Percentiles rank a stretch among this genome's conserved stretches.
Evolutionary conservation across 805 yeast species (phyloP).

Genomic region (Pachysolen tannophilus): DNA sequence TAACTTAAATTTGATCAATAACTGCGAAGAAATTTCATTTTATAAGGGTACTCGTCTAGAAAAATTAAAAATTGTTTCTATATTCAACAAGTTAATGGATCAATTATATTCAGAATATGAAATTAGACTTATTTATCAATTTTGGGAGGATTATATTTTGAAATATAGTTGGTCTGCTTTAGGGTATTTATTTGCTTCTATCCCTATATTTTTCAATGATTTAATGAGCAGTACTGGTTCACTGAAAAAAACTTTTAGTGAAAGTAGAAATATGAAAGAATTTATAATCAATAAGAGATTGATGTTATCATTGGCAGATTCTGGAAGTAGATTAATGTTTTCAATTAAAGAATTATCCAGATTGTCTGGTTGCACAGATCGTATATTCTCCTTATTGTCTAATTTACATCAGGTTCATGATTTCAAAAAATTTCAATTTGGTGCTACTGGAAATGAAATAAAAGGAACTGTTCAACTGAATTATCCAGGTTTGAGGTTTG

Average conservation of each 20-base stretch:
- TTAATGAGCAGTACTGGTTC: too few relatives aligned
- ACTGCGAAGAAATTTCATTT: conserved; percentile 90
- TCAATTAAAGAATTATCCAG: conserved; percentile 90
- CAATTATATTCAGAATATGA: conserved; percentile 28
- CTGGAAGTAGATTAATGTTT: conserved; percentile 91
- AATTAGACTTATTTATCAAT: conserved; percentile 62
- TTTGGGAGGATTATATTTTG: conserved; percentile 77
- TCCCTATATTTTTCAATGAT: conserved; percentile 63
- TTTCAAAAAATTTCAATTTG: conserved; percentile 41
- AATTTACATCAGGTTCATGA: conserved; percentile 80
- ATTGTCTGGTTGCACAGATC: conserved; percentile 82
- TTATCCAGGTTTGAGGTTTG: conserved; percentile 74
- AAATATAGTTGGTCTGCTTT: conserved; percentile 93
- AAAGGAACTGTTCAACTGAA: conserved; percentile 76
- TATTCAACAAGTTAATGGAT: conserved; percentile 45
- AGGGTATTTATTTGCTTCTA: conserved; percentile 85
- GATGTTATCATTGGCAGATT: conserved; percentile 87
- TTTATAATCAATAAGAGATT: conserved; percentile 86
- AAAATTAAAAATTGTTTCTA: conserved; percentile 50
- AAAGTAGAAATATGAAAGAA: conserved; percentile 67
- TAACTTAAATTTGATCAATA: conserved; percentile 76
- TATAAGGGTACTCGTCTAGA: conserved; percentile 85
- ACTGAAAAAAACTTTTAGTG: conserved; percentile 23
- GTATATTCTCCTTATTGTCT: conserved; percentile 71
- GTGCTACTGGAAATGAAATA: conserved; percentile 37